These are phyloP conservation scores for Aspergillus caelatus DNA, from an alignment of 2,329 filamentous ascomycete species.

Conservation along the genomic window DNA sequence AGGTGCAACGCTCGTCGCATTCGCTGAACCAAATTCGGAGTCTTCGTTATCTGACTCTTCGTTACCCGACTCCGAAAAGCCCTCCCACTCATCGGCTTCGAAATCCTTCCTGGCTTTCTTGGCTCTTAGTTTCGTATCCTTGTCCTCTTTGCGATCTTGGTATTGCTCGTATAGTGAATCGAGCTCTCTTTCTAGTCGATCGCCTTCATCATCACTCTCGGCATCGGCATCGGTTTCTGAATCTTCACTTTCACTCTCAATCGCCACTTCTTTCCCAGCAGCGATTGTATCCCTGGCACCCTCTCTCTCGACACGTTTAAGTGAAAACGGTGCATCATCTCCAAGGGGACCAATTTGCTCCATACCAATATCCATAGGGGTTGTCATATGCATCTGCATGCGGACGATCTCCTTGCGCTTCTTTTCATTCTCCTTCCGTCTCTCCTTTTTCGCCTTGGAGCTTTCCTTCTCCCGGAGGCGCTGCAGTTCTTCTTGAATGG, in stretches of 20 bases:
- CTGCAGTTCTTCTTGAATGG: constrained; percentile 85
- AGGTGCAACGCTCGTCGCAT: constrained; percentile 35
- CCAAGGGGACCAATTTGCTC: constrained; percentile 80
- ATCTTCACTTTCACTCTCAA: constrained; percentile 63
- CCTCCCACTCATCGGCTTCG: constrained; percentile 89
- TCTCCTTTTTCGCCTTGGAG: constrained; percentile 77
- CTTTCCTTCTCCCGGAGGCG: constrained; percentile 77
- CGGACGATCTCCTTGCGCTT: constrained; percentile 94
- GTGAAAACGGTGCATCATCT: constrained; percentile 80
- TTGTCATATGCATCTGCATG: constrained; percentile 96
- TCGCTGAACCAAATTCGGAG: constrained; percentile 34
- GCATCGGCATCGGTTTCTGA: constrained; percentile 61
- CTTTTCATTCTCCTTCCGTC: constrained; percentile 84
- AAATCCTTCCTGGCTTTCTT: constrained; percentile 84
- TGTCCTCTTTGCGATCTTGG: constrained; percentile 74
- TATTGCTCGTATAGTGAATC: constrained; percentile 88
- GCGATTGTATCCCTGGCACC: constrained; percentile 69
- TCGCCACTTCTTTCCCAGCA: constrained; percentile 75
- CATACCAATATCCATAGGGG: constrained; percentile 92
- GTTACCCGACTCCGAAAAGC: constrained; percentile 70
- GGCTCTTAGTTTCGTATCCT: constrained; percentile 84
- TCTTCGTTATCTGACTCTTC: constrained; percentile 66
- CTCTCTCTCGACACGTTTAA: constrained; percentile 79
- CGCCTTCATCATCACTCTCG: constrained; percentile 73
- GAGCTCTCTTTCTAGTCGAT: constrained; percentile 79